Conservation (phyloP, 2,329 filamentous ascomycete species). For the Mycosphaerelloides madeirae region DNA sequence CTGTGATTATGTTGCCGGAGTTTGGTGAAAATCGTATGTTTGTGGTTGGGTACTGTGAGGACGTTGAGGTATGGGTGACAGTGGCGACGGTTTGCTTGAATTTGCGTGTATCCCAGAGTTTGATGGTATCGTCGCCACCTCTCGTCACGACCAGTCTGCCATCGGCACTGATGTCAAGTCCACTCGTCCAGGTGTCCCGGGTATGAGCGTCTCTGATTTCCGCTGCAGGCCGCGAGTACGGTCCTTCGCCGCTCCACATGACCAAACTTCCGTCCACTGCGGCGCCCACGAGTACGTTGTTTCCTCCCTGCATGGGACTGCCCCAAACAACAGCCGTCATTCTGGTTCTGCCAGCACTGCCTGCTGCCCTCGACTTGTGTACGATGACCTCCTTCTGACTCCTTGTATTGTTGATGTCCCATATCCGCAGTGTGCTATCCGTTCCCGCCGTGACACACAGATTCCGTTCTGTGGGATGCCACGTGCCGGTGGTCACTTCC, state of each 20-base stretch:
- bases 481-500: slow-evolving; percentile 81
- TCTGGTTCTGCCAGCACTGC: slow-evolving; percentile 81
- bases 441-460: slow-evolving; percentile 86
- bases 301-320: slow-evolving; percentile 67
- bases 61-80: slow-evolving; percentile 73
- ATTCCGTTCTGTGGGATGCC: slow-evolving; percentile 84
- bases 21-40: slow-evolving; percentile 89
- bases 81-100: slow-evolving; percentile 86
- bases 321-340: slow-evolving; percentile 94
- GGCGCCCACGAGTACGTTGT: slow-evolving; percentile 72
- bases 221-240: slow-evolving; percentile 72
- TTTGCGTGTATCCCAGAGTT: slow-evolving; percentile 94
- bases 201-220: slow-evolving; percentile 82
- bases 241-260: slow-evolving; percentile 88
- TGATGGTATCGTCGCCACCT: slow-evolving; percentile 87
- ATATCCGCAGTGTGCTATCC: slow-evolving; percentile 92
- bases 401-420: slow-evolving; percentile 89
- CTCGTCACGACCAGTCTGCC: slow-evolving; percentile 85
- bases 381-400: slow-evolving; percentile 91
- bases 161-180: slow-evolving; percentile 84
- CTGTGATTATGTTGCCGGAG: slow-evolving; percentile 79
- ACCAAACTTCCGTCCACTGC: slow-evolving; percentile 85
- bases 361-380: slow-evolving; percentile 87
- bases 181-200: slow-evolving; percentile 82
- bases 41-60: slow-evolving; percentile 73